Evolutionary conservation across 257 asterid species (phyloP), one percentile per base, ranked within the genome.

Genomic region (Ehretia macrophylla): DNA sequence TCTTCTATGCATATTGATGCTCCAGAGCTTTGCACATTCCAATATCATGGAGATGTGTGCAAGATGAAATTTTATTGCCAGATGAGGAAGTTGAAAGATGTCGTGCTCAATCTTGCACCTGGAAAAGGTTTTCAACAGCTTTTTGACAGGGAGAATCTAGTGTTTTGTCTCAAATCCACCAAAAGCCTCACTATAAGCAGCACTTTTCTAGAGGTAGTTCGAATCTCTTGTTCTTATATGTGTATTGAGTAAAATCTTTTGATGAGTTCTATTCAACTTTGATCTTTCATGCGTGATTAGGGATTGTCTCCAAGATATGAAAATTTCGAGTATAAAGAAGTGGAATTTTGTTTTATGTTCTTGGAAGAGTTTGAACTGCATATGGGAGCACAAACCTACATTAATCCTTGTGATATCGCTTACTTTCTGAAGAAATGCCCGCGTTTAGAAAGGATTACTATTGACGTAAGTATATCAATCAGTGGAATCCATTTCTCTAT

Each of bases 201-300:
- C 46, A 51, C 55, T 39, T 60, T 81, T 61, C 74, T 72, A 4
- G 80, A 77, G 87, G 83, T 77, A 63, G 27, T 53, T 54, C 12
- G 14, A 1, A 14, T 11, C 13, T 22, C 5, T 23, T 46, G 12
- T 47, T 35, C 3, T 22, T 37, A 12, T n/a, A n/a, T n/a, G n/a
- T 22, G 8, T 52, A 17, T 9, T 16, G 0, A 1, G 1, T 10
- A 8, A 13, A 11, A 46, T 47, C 10, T 3, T 13, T 32, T 45
- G 10, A 27, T 27, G 35, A 27, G 4, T 27, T 5, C 32, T 60
- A 3, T 9, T 13, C 8, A 27, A 17, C 35, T 35, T 9, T 60
- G 0, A 10, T 19, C 12, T 10, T 21, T 58, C 18, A 5, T 59
- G 35, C 4, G 6, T 27, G 35, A 27, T 12, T 57, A 74, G 83